Conservation (phyloP, 495 filamentous ascomycete species). For the Hypoxylon fuscum region DNA sequence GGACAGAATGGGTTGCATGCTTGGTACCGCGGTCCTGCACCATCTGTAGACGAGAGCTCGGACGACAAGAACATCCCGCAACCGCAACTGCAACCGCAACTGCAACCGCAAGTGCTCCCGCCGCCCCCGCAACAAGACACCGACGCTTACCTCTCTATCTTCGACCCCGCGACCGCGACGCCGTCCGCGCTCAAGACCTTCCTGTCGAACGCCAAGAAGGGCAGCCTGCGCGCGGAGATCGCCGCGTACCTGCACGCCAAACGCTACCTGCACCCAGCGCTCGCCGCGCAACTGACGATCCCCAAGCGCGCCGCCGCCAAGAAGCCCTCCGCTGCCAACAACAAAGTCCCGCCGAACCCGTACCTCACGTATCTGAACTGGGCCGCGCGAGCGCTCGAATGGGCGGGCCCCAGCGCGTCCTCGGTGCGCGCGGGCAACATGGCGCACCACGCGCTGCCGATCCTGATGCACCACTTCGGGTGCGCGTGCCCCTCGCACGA, state of each 20-base stretch:
- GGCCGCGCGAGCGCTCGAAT: constrained; percentile 55
- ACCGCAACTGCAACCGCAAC: constrained; percentile 23
- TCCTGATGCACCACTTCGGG: constrained; percentile 75
- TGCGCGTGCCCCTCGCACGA: constrained; percentile 68
- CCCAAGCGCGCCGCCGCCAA: constrained; percentile 44
- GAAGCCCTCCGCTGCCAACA: background rate
- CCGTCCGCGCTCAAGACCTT: constrained; percentile 62
- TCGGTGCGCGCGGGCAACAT: constrained; percentile 43
- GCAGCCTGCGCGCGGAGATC: constrained; percentile 59
- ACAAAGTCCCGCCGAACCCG: constrained; percentile 57
- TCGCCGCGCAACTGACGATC: constrained; percentile 39
- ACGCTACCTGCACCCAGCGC: constrained; percentile 47
- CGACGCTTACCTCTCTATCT: constrained; percentile 66
- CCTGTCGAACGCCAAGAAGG: constrained; percentile 65
- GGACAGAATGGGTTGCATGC: constrained; percentile 51
- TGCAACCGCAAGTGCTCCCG: constrained; percentile 31
- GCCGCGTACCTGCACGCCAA: constrained; percentile 58
- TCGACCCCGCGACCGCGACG: constrained; percentile 58
- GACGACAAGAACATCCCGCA: too few species aligned
- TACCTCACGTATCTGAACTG: constrained; percentile 66
- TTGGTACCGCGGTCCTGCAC: constrained; percentile 59
- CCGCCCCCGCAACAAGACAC: constrained; percentile 61
- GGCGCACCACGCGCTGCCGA: constrained; percentile 65
- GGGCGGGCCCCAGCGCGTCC: constrained; percentile 59
- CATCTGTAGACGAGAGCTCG: constrained; percentile 30